Base-by-base conservation (phyloP, 495 filamentous ascomycete genomes). In the Penicillium lagena region DNA sequence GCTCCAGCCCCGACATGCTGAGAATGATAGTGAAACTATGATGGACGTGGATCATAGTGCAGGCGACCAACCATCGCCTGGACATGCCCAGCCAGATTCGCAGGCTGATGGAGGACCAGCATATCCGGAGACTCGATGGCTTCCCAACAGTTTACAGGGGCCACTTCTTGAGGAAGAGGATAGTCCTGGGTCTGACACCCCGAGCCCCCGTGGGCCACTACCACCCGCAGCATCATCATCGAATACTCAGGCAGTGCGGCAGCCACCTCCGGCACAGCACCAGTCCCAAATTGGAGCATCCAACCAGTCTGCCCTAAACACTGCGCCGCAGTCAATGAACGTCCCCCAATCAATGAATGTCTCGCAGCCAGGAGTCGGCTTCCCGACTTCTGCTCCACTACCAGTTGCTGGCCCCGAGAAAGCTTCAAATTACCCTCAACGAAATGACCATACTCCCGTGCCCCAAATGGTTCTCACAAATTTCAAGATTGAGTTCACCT, bases 401-500 rank as follows among this genome's bases (percentile, higher is more conserved):
- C 42, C 54, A 5, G 17, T 54, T 17, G 54, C 51, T 37, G 58
- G 49, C 9, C 38, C 52, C 10, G 53, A 45, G 11, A 64, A 63
- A 47, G 50, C 51, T 32, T 45, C 54, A 3, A 41, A 48, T 12
- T 68, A 63, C 32, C 38, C 54, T 12, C 51, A 52, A 17, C 56
- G 54, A 11, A 35, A 42, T 36, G 59, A 63, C 7, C 62, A 64
- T 27, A 39, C 55, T n/a, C 47, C 47, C 6, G 50, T 57, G 15
- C 42, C 66, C 9, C 64, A 69, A 32, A 50, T 67, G 40, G 54
- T 64, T 32, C 52, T 70, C 1, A 64, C 66, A 13, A 65, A 70
- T 36, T 72, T 72, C 47, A 72, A 72, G 45, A 71, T 72, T 32
- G 67, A 71, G 17, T 72, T 72, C 17, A 68, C 67, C 7, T 72